Conservation (phyloP, 306 rosid species). For the Phaseolus lunatus region DNA sequence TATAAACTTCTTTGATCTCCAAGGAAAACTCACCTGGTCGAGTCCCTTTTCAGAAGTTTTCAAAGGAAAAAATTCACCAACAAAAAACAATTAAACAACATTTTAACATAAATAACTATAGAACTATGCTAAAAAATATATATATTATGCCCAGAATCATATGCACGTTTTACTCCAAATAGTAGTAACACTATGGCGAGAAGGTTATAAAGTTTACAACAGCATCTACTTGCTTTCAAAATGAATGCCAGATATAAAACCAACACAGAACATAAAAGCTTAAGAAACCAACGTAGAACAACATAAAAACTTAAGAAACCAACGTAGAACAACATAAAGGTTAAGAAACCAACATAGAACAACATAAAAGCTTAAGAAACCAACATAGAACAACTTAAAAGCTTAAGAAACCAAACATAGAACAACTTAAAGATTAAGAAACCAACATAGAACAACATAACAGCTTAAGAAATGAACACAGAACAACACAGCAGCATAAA, state of each 20-base stretch:
- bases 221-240: slow-evolving; percentile 8
- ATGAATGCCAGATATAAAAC: slow-evolving; percentile 8
- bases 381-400: not conserved
- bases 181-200: not conserved
- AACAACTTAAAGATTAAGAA: not conserved
- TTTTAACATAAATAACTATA: not conserved
- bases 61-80: slow-evolving; percentile 19
- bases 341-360: slow-evolving; percentile 5
- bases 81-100: slow-evolving; percentile 14
- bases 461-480: slow-evolving; percentile 9
- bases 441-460: not conserved
- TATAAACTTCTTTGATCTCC: slow-evolving; percentile 51
- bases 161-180: not conserved
- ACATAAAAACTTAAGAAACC: not conserved
- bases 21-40: slow-evolving; percentile 37
- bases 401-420: slow-evolving; percentile 8
- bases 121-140: not conserved
- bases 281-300: not conserved
- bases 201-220: not conserved
- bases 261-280: not conserved
- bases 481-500: not conserved
- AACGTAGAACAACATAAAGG: not conserved
- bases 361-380: not conserved
- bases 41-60: slow-evolving; percentile 29
- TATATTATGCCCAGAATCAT: not conserved